These are phyloP conservation scores for Trametes gibbosa DNA, from an alignment of 768 basidiomycete genomes.

Conservation along the genomic window DNA sequence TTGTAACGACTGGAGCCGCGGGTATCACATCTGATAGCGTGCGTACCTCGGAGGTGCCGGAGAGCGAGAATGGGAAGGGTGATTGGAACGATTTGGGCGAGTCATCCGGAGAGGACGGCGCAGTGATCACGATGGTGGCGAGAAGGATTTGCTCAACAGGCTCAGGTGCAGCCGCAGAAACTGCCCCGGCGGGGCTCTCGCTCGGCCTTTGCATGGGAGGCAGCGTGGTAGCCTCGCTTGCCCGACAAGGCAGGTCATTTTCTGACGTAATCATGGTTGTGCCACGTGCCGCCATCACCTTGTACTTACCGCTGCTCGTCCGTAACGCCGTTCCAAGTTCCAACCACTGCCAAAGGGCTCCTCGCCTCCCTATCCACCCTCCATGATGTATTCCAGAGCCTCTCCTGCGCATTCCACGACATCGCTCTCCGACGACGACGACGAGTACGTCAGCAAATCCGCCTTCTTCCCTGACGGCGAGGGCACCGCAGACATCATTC, in stretches of 20 bases:
- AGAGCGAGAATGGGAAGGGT: not conserved
- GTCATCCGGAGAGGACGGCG: conserved; percentile 25
- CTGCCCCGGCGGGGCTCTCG: conserved; percentile 3
- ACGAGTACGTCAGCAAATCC: conserved; percentile 49
- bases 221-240: not conserved
- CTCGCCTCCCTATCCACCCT: not conserved
- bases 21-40: conserved; percentile 13
- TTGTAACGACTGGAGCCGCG: not conserved
- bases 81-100: not conserved
- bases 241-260: conserved; percentile 3
- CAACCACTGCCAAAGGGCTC: conserved; percentile 13
- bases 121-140: conserved; percentile 23
- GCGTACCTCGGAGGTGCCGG: not conserved
- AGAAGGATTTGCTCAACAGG: not conserved
- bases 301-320: conserved; percentile 3
- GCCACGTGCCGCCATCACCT: conserved; percentile 12
- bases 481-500: conserved; percentile 35
- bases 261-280: conserved; percentile 10
- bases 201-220: conserved; percentile 9
- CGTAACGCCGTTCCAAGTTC: not conserved
- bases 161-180: not conserved
- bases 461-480: conserved; percentile 36
- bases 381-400: conserved; percentile 28
- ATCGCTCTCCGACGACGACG: conserved; percentile 74
- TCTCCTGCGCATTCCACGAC: conserved; percentile 68